These are phyloP conservation scores for Pseudofabraea citricarpa DNA, from an alignment of 2,329 filamentous ascomycete species.

Conservation along the genomic window DNA sequence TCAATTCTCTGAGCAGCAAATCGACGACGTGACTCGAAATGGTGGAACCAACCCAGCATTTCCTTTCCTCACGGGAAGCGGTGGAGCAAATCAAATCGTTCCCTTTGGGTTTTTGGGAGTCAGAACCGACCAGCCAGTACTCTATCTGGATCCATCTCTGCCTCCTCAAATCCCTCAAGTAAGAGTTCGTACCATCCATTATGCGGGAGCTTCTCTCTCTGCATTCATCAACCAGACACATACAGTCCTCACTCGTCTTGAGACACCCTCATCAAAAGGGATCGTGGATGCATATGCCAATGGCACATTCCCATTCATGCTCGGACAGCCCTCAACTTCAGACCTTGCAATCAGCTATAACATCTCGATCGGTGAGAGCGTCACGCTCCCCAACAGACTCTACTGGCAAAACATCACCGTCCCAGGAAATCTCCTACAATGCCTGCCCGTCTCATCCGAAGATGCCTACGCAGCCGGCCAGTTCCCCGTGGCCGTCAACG, in stretches of 20 bases:
- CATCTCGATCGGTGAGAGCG: conserved; percentile 42
- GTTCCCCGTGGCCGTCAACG: conserved; percentile 62
- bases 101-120: conserved; percentile 65
- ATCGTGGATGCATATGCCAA: conserved; percentile 52
- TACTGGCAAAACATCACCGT: conserved; percentile 49
- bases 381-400: conserved; percentile 54
- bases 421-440: conserved; percentile 60
- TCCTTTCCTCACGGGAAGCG: conserved; percentile 67
- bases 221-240: conserved; percentile 59
- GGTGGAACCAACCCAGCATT: conserved; percentile 35
- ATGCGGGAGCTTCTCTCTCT: conserved; percentile 58
- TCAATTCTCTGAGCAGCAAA: conserved; percentile 65
- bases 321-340: conserved; percentile 39
- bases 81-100: conserved; percentile 62
- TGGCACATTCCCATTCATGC: conserved; percentile 51
- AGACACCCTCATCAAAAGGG: conserved; percentile 34
- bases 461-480: conserved; percentile 55
- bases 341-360: conserved; percentile 37
- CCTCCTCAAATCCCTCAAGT: conserved; percentile 55
- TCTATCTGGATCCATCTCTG: conserved; percentile 60
- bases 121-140: conserved; percentile 50
- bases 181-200: conserved; percentile 60
- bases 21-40: conserved; percentile 55
- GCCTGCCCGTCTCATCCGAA: conserved; percentile 45
- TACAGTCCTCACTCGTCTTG: conserved; percentile 53